phyloP scores from a whole-genome alignment of 108 stramenopile species.

The Cyclotella kingstonii region DNA sequence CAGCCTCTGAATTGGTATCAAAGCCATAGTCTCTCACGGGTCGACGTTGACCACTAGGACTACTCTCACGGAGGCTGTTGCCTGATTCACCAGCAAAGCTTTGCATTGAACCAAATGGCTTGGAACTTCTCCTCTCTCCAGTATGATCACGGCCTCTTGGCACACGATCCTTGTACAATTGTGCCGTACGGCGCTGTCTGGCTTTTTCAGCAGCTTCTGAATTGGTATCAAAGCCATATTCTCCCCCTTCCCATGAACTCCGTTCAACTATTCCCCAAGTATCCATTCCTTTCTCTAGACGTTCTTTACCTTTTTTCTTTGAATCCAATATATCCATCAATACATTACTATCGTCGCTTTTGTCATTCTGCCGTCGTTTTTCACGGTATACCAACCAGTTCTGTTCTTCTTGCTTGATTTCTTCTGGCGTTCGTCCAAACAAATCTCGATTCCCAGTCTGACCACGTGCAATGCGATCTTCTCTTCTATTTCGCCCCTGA shows the following conservation, averaged over 20 bases:
- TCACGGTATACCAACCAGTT: slow-evolving; percentile 80
- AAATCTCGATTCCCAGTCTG: slow-evolving; percentile 43
- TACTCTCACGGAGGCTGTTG: background rate
- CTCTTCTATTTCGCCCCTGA: slow-evolving; percentile 59
- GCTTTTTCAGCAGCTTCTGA: slow-evolving; percentile 32
- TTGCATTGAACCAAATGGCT: background rate
- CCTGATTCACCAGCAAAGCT: background rate
- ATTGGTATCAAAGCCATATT: slow-evolving; percentile 34
- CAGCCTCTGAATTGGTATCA: too few relatives aligned
- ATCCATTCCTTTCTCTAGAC: slow-evolving; percentile 18
- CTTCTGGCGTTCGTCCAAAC: slow-evolving; percentile 51
- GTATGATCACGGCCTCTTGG: too few relatives aligned
- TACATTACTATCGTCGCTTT: slow-evolving; percentile 24
- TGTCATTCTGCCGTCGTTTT: slow-evolving; percentile 48
- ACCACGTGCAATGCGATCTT: slow-evolving; percentile 62
- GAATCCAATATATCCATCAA: background rate
- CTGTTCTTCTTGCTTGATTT: slow-evolving; percentile 49
- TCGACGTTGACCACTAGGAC: background rate
- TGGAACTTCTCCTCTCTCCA: slow-evolving; percentile 12
- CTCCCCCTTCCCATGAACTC: slow-evolving; percentile 44
- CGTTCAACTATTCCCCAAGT: slow-evolving; percentile 43
- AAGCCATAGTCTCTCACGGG: slow-evolving; percentile 25
- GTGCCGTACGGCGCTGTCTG: slow-evolving; percentile 9
- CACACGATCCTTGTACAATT: slow-evolving; percentile 42
- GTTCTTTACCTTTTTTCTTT: slow-evolving; percentile 28